These are phyloP conservation scores for Pseudotsuga menziesii DNA, from an alignment of 75 land plant genomes.

Conservation along the genomic window DNA sequence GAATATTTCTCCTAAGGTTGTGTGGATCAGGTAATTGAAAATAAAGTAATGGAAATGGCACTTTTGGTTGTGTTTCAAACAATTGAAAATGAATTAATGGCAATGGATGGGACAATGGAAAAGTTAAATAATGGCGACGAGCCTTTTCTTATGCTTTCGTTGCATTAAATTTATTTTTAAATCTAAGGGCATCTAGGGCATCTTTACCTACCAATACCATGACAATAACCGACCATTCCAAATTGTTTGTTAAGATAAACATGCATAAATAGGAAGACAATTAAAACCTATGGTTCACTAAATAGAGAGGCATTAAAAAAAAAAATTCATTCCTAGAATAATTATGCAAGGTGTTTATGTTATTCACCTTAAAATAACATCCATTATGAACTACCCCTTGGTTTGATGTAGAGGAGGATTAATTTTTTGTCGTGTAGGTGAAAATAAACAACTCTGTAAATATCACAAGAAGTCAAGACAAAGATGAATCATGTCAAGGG, in stretches of 20 bases:
- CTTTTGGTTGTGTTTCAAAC: no score
- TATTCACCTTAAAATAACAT: not conserved
- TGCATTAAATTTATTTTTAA: not conserved
- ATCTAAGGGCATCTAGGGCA: not conserved
- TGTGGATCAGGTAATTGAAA: no score
- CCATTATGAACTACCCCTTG: not conserved
- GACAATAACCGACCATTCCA: no score
- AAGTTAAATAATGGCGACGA: no score
- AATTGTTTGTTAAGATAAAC: not conserved
- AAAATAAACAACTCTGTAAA: not conserved
- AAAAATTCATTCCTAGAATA: not conserved
- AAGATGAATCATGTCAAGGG: not conserved
- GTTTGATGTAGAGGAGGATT: no score
- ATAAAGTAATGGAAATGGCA: no score
- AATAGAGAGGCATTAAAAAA: not conserved
- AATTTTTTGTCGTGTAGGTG: not conserved
- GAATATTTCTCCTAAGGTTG: no score
- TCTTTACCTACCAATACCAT: not conserved
- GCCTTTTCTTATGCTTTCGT: not conserved
- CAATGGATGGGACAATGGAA: no score
- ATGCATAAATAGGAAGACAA: not conserved
- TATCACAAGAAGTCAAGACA: not conserved
- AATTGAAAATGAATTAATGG: no score
- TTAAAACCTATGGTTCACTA: not conserved
- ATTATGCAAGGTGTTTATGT: not conserved